phyloP scores from a whole-genome alignment of 176 grass and related monocot species.

The Puccinellia tenuiflora region DNA sequence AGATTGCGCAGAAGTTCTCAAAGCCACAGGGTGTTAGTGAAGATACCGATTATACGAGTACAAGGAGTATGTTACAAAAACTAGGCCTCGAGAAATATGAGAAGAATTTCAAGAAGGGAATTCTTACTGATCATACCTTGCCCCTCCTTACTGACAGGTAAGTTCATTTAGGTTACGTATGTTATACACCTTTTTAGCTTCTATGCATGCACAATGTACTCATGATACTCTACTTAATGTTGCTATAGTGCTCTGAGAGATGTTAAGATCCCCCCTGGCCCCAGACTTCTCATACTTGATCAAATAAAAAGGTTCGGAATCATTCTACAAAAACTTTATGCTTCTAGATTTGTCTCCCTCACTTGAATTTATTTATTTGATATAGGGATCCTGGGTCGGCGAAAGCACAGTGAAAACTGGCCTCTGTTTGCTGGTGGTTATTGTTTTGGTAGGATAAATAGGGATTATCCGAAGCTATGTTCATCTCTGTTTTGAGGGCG shows the following conservation, averaged over 20 bases:
- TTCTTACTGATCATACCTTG: conserved; percentile 79
- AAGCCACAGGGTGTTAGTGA: conserved; percentile 36
- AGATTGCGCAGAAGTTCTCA: conserved; percentile 88
- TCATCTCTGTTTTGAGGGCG: conserved; percentile 7
- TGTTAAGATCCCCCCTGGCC: conserved; percentile 84
- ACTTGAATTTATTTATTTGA: not conserved
- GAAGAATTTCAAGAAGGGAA: conserved; percentile 92
- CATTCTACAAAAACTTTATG: not conserved
- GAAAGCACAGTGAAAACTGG: conserved; percentile 32
- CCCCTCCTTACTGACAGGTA: conserved; percentile 82
- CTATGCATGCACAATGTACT: not conserved
- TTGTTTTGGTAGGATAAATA: conserved; percentile 3
- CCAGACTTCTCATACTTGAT: conserved; percentile 83
- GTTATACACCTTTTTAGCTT: not conserved
- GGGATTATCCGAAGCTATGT: not conserved
- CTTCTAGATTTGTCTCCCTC: not conserved
- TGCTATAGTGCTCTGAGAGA: conserved; percentile 80
- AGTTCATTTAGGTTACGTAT: not conserved
- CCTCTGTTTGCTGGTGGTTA: not conserved
- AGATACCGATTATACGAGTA: conserved; percentile 56
- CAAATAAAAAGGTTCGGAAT: conserved; percentile 79
- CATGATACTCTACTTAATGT: not conserved
- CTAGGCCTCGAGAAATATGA: conserved; percentile 89
- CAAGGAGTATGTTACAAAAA: conserved; percentile 66
- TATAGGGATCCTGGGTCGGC: conserved; percentile 45